Conservation (phyloP, 2,329 filamentous ascomycete genomes). For the Aspergillus awamori region DNA sequence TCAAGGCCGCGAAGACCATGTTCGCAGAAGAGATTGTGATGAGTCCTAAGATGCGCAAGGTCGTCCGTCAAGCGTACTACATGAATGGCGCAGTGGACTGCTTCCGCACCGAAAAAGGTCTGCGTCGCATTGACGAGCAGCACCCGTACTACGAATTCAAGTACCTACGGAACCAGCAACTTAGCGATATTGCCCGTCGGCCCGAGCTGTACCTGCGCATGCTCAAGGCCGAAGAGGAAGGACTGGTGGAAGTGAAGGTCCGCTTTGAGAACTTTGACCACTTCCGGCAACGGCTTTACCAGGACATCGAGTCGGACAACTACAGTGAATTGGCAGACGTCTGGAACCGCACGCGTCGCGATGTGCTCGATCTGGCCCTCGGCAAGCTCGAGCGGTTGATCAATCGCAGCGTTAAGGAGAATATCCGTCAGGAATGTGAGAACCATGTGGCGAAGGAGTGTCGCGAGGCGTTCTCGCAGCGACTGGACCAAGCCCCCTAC, state of each 20-base stretch:
- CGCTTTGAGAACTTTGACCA: conserved; percentile 73
- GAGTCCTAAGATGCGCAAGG: conserved; percentile 86
- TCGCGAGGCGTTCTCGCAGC: conserved; percentile 83
- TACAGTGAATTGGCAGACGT: conserved; percentile 92
- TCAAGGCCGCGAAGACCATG: conserved; percentile 80
- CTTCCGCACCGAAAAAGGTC: conserved; percentile 86
- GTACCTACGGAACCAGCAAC: conserved; percentile 87
- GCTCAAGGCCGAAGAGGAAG: conserved; percentile 95
- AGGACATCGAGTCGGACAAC: conserved; percentile 90
- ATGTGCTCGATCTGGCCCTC: conserved; percentile 80
- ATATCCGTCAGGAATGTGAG: conserved; percentile 89
- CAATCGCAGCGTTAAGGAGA: conserved; percentile 90
- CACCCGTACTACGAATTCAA: conserved; percentile 98
- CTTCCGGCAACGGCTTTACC: conserved; percentile 75
- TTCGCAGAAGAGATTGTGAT: conserved; percentile 88
- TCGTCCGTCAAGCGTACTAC: conserved; percentile 82
- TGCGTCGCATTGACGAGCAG: conserved; percentile 89
- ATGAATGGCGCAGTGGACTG: conserved; percentile 82
- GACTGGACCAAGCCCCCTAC: conserved; percentile 92
- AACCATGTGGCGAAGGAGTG: conserved; percentile 86
- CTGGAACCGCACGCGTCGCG: conserved; percentile 87
- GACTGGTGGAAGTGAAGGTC: conserved; percentile 82
- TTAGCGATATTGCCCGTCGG: conserved; percentile 75
- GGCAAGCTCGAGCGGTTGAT: conserved; percentile 81
- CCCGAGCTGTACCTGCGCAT: conserved; percentile 94